Evolutionary conservation across 345 rosid genomes (phyloP).

Genomic region (Ceriops zippeliana): DNA sequence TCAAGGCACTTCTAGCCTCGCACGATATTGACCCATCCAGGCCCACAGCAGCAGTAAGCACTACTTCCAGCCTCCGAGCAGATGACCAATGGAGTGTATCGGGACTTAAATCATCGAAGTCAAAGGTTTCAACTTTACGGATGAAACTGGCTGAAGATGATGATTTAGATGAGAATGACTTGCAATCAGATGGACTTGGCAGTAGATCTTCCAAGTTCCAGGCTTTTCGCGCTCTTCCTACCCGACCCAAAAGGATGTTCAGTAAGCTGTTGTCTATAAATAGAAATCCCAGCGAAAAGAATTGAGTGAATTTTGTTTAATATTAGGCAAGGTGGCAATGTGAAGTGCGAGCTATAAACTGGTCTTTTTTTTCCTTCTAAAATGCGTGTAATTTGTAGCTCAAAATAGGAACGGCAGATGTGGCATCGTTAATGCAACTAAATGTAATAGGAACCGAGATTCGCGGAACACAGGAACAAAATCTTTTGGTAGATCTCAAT

Average conservation of each 20-base stretch:
- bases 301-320: slow-evolving; percentile 33
- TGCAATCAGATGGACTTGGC: slow-evolving; percentile 53
- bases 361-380: slow-evolving; percentile 14
- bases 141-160: slow-evolving; percentile 87
- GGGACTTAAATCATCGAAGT: slow-evolving; percentile 70
- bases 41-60: slow-evolving; percentile 61
- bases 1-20: slow-evolving; percentile 78
- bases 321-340: slow-evolving; percentile 28
- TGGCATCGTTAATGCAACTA: slow-evolving; percentile 47
- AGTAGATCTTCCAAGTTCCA: slow-evolving; percentile 61
- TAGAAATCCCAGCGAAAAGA: slow-evolving; percentile 48
- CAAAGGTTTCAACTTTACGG: slow-evolving; percentile 64
- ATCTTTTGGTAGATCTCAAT: slow-evolving; percentile 21
- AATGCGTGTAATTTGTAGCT: slow-evolving; percentile 34
- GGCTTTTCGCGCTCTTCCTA: slow-evolving; percentile 73
- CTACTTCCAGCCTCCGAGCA: slow-evolving; percentile 55
- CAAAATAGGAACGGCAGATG: slow-evolving; percentile 32
- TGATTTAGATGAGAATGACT: slow-evolving; percentile 52
- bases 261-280: slow-evolving; percentile 41
- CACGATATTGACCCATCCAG: slow-evolving; percentile 74
- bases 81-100: slow-evolving; percentile 96
- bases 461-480: slow-evolving; percentile 24
- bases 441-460: slow-evolving; percentile 31
- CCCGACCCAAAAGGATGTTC: slow-evolving; percentile 45
- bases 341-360: slow-evolving; percentile 29